Evolutionary conservation across 1,284 basidiomycete genomes (phyloP).

Genomic region (Peniophora sp.): DNA sequence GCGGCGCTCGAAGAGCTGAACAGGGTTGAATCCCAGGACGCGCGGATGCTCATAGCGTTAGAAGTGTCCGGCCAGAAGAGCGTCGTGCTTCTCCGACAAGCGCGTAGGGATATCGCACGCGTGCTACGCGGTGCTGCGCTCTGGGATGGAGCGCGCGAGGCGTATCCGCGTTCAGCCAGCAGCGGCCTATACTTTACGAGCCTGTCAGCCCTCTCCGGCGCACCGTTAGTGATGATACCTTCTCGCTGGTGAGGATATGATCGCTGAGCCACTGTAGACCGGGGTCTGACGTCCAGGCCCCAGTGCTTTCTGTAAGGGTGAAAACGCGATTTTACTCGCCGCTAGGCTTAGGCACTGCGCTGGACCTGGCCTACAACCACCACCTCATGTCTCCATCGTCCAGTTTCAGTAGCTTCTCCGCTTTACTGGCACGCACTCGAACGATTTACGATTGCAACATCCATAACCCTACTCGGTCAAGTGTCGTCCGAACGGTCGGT

Average conservation of each 20-base stretch:
- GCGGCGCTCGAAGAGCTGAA: not conserved
- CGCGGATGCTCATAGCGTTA: not conserved
- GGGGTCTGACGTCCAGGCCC: not conserved
- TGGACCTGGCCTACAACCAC: not conserved
- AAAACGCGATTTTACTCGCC: not conserved
- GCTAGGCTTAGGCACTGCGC: not conserved
- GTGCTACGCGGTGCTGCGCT: not conserved
- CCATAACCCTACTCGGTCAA: not conserved
- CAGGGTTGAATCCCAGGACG: not conserved
- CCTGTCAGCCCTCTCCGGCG: not conserved
- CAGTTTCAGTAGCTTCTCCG: not conserved
- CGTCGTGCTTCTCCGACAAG: not conserved
- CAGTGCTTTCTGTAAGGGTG: not conserved
- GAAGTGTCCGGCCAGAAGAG: not conserved
- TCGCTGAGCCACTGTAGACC: not conserved
- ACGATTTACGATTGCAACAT: not conserved
- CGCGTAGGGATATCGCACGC: not conserved
- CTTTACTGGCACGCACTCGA: not conserved
- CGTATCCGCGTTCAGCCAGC: not conserved
- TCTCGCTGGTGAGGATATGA: not conserved
- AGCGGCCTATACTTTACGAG: not conserved
- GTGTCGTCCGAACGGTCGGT: not conserved
- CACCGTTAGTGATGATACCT: not conserved
- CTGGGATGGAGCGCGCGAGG: not conserved
- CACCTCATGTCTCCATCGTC: not conserved